Percentiles rank a stretch among this genome's conserved stretches.
Evolutionary conservation across 768 basidiomycete genomes (phyloP).

Genomic region (Boletus patriciae): DNA sequence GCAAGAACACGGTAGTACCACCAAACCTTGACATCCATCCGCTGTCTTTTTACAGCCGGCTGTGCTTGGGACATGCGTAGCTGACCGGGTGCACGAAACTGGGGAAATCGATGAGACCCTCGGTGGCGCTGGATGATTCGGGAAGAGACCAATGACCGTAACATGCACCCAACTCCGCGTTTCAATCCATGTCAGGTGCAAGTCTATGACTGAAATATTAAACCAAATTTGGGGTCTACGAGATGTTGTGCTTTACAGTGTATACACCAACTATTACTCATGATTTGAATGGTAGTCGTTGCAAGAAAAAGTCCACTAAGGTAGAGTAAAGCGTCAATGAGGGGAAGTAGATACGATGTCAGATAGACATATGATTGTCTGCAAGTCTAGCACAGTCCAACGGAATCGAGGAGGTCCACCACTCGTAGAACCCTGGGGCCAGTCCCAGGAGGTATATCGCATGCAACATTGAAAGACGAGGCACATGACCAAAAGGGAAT

Average conservation of each 20-base stretch:
- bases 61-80: conserved; percentile 24
- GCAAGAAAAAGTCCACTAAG: conserved; percentile 22
- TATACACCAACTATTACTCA: conserved; percentile 23
- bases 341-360: conserved; percentile 19
- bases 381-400: conserved; percentile 22
- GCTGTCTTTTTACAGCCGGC: conserved; percentile 42
- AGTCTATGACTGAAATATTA: not conserved
- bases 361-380: conserved; percentile 22
- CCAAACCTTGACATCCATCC: conserved; percentile 43
- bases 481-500: conserved; percentile 10
- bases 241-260: conserved; percentile 23
- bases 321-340: conserved; percentile 30
- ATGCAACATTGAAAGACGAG: conserved; percentile 7
- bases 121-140: not conserved
- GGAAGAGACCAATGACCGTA: not conserved
- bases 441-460: conserved; percentile 15
- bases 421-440: conserved; percentile 2
- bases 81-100: not conserved
- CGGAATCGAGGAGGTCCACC: conserved; percentile 15
- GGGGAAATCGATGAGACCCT: not conserved
- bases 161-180: not conserved
- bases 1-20: conserved; percentile 5
- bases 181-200: not conserved
- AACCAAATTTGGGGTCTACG: conserved; percentile 13
- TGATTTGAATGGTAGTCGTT: conserved; percentile 12